Conservation (phyloP, 1,284 basidiomycete genomes). For the Pisolithus thermaeus region DNA sequence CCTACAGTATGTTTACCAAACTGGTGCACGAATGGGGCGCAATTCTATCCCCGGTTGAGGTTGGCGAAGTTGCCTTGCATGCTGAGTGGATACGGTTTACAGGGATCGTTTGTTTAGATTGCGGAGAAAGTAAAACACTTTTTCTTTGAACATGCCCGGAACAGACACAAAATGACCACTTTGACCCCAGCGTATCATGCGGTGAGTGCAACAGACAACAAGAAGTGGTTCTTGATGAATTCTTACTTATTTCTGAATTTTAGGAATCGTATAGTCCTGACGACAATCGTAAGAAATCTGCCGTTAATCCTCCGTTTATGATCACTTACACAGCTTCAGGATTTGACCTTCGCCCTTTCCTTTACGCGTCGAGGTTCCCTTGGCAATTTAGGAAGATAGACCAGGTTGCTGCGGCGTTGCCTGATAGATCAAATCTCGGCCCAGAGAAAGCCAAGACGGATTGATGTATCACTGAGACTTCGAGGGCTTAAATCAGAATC, state of each 20-base stretch:
- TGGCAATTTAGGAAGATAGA: conserved; percentile 98
- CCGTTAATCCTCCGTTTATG: background rate
- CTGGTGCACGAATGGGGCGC: conserved; percentile 90
- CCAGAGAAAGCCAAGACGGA: conserved; percentile 37
- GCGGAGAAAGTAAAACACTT: conserved; percentile 97
- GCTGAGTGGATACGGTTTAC: background rate
- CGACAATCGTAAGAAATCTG: conserved; percentile 77
- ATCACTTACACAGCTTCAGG: conserved; percentile 40
- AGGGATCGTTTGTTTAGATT: conserved; percentile 47
- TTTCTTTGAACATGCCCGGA: conserved; percentile 95
- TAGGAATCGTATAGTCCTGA: conserved; percentile 95
- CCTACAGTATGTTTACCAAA: conserved; percentile 95
- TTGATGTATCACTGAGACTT: conserved; percentile 23
- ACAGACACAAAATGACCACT: conserved; percentile 99
- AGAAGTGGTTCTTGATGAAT: too few relatives aligned
- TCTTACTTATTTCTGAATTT: background rate
- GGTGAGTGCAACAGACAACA: conserved; percentile 38
- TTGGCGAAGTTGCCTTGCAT: conserved; percentile 26
- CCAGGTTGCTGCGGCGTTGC: conserved; percentile 66
- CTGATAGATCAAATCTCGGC: conserved; percentile 55
- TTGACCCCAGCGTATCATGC: conserved; percentile 96
- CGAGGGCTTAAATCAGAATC: too few relatives aligned
- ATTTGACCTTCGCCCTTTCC: conserved; percentile 93
- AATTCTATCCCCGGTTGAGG: conserved; percentile 74
- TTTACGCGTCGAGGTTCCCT: conserved; percentile 91